Base-by-base conservation (phyloP, 2,329 filamentous ascomycete species). In the Tolypocladium amazonense region DNA sequence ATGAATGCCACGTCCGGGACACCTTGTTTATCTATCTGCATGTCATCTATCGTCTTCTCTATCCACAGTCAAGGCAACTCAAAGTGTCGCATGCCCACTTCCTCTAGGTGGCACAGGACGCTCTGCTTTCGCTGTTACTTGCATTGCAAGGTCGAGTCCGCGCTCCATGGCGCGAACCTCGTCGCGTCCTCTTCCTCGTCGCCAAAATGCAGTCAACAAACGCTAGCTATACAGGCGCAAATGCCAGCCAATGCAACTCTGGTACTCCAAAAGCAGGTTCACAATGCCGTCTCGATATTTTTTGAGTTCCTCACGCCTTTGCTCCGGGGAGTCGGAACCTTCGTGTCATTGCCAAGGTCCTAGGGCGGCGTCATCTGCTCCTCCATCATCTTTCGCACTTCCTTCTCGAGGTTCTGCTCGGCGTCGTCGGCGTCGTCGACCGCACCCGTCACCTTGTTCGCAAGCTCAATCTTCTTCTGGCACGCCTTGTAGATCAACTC, bases 401-500 rank as follows among this genome's bases (percentile, higher is more conserved):
- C 74, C n/a, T 69, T 69, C 68, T 79, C 76, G 35, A 79, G 63
- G 43, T 75, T 77, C 63, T 69, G 66, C 50, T 70, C 70, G 39
- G 65, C 66, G 20, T 68, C 67, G 25, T 57, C 64, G 20, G 69
- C 70, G 25, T 75, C 72, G 9, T 67, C 69, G 30, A 68, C 62
- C 1, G 68, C 74, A 25, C 78, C 78, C 8, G 79, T 81, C 56
- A 83, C 80, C 68, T 80, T 79, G 69, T 80, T 77, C 1, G 97
- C 94, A 33, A 99, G 84, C 68, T 91, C 90, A 60, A 99, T 81
- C 78, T 99, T 99, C 67, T 92, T 95, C 74, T 93, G 85, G 45
- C 94, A 96, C 0, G 97, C 85, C 54, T 89, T 88, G 73, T 93
- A 89, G 58, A 99, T 95, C 62, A 96, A 87, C 74, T 97, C 92